Base-by-base conservation (phyloP, 2,329 filamentous ascomycete species). In the Cytospora schulzeri region DNA sequence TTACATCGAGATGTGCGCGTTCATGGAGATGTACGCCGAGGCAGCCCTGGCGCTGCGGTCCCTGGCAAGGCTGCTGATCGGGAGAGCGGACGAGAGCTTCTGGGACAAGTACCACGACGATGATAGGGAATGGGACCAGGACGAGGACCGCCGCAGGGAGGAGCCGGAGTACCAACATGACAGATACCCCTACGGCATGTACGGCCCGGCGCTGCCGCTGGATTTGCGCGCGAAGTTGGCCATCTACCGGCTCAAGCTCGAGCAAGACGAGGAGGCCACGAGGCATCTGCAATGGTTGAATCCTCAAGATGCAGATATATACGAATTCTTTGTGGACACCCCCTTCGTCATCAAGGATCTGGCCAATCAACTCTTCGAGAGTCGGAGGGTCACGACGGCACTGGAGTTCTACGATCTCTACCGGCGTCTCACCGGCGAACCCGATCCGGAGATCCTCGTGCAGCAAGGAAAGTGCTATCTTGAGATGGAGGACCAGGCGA, bases 41-140 rank as follows among this genome's bases (percentile, higher is more conserved):
- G 93, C 91, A 3, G 83, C 96, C 3, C 76, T 76, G 31, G 85
- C 89, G 67, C 80, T 96, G 15, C 95, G 91, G 73, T 81, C 81
- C 2, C 76, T 97, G 19, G 86, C 90, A 26, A 84, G 96, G 63
- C 97, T 93, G 92, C 81, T 97, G 62, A 81, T 97, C 48, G 91
- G 91, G 11, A 88, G 95, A 57, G 79, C 83, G 41, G 79, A 84
- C 5, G 93, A 99, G 74, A 76, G 72, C 0, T 92, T 88, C 71
- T 99, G 95, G 95, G 90, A 96, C 64, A 74, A 82, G 11, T 82
- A 84, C 68, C 80, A 84, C 33, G 81, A 85, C 6, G 92, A 97
- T 73, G 93, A 97, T 74, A 85, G 93, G 63, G 95, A 99, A 77
- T 99, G 93, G 87, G 95, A 99, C 74, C 77, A 85, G 6, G 84